Conservation (phyloP, 257 asterid genomes). For the Capsicum baccatum region DNA sequence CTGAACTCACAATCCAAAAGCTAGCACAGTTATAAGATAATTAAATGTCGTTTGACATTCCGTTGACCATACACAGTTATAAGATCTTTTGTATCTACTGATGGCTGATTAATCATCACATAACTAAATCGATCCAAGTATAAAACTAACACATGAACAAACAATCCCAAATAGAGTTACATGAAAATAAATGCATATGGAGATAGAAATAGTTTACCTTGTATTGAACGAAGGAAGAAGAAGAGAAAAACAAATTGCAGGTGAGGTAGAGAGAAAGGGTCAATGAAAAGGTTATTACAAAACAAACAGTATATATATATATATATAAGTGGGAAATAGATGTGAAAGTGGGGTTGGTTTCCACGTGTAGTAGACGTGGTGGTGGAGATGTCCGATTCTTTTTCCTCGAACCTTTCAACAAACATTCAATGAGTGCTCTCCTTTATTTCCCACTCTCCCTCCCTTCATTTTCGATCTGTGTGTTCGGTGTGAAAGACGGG, state of each 20-base stretch:
- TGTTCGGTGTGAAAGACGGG: neutral
- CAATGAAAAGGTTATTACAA: neutral
- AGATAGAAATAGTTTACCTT: neutral
- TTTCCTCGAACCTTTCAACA: constrained; percentile 18
- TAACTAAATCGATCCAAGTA: neutral
- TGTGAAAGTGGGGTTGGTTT: neutral
- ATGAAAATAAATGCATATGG: no score
- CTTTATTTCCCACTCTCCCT: neutral
- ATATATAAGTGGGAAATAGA: neutral
- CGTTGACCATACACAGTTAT: neutral
- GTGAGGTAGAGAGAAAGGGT: neutral
- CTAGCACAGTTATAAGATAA: no score
- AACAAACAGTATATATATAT: neutral
- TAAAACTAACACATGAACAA: neutral
- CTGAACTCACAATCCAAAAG: no score
- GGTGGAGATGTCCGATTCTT: neutral
- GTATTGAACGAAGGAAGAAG: neutral
- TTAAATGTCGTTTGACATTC: no score
- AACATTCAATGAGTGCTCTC: neutral
- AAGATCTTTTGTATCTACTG: neutral
- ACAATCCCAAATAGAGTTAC: no score
- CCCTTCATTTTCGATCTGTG: neutral
- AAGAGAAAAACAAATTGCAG: neutral
- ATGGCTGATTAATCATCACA: neutral
- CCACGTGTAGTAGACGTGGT: neutral